Evolutionary conservation across 345 rosid species (phyloP).

Genomic region (Euclidium syriacum): DNA sequence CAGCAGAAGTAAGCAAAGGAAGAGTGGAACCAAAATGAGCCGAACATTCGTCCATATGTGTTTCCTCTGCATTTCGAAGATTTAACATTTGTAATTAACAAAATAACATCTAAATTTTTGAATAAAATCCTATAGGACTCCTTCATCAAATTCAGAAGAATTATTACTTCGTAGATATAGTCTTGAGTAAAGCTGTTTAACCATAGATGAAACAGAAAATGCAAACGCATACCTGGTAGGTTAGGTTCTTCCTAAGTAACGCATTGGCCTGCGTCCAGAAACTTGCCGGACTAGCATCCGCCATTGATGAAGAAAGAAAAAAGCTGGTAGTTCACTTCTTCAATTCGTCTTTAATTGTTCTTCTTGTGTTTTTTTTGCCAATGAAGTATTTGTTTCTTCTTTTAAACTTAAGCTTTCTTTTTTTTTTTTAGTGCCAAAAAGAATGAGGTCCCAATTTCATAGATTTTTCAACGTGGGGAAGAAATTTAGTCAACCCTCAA

Average conservation of each 20-base stretch:
- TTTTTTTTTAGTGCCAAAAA: no score
- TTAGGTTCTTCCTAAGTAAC: constrained; percentile 73
- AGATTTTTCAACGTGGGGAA: no score
- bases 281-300: constrained; percentile 40
- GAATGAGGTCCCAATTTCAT: no score
- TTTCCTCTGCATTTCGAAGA: constrained; percentile 45
- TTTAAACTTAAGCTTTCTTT: no score
- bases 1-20: constrained; percentile 55
- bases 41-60: constrained; percentile 56
- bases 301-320: constrained; percentile 45
- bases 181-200: no score
- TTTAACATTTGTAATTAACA: neutral
- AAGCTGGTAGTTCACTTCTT: neutral
- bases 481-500: no score
- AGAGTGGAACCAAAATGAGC: constrained; percentile 61
- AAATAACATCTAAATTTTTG: no score
- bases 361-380: no score
- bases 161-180: no score
- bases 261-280: constrained; percentile 75
- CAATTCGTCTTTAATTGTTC: no score
- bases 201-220: neutral
- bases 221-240: constrained; percentile 54
- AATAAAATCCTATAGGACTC: no score
- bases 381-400: no score
- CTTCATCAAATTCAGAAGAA: neutral